Conservation (phyloP, 345 rosid species). For the Eucalyptus cloeziana region DNA sequence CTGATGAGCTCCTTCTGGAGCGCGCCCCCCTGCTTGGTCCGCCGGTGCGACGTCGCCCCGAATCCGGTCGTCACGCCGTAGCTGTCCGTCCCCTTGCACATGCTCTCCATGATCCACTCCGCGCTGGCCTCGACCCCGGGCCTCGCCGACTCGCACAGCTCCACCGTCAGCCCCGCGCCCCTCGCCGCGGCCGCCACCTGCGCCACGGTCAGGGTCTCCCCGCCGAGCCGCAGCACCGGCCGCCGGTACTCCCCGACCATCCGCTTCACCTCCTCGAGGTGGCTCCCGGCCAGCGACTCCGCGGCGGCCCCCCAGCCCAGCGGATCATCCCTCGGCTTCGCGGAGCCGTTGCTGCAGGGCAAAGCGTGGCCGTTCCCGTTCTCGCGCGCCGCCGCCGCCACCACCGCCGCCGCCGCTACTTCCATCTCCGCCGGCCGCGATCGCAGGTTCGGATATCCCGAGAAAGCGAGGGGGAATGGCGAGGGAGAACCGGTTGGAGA, state of each 20-base stretch:
- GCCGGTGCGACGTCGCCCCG: conserved; percentile 62
- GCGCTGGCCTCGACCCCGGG: conserved; percentile 61
- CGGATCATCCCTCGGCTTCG: conserved; percentile 38
- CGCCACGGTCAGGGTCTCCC: conserved; percentile 63
- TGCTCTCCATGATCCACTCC: conserved; percentile 77
- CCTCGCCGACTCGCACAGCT: conserved; percentile 45
- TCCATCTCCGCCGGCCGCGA: not conserved
- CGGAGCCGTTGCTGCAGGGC: not conserved
- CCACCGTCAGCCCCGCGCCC: conserved; percentile 21
- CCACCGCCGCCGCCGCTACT: not conserved
- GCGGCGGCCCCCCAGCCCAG: conserved; percentile 65
- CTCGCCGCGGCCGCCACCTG: conserved; percentile 61
- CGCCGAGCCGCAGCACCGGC: conserved; percentile 54
- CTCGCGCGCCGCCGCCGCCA: not conserved
- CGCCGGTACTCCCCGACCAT: conserved; percentile 67
- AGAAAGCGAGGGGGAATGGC: not conserved
- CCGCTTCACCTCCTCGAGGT: conserved; percentile 70
- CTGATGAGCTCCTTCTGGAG: conserved; percentile 71
- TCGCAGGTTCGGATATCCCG: not conserved
- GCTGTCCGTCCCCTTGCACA: conserved; percentile 59
- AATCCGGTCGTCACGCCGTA: conserved; percentile 78
- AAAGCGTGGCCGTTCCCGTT: conserved; percentile 3
- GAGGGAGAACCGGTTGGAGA: not conserved
- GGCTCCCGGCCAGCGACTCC: conserved; percentile 73
- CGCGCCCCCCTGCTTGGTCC: conserved; percentile 67